Evolutionary conservation across 1,139 yeast genomes (phyloP).

Genomic region (Debaryomyces subglobosus): DNA sequence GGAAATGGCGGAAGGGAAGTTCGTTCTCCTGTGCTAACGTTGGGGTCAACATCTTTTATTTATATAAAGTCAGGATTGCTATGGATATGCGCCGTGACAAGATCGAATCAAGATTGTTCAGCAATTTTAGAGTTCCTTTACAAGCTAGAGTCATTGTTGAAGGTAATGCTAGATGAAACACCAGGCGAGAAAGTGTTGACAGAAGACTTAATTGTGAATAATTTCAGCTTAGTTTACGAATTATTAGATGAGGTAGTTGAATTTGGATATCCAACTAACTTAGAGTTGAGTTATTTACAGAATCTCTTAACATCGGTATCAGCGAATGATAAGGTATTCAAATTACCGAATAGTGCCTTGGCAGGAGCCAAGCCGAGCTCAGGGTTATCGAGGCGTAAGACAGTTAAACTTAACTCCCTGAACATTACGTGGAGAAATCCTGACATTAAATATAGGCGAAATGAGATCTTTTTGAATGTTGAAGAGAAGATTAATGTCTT

Average conservation of each 20-base stretch:
- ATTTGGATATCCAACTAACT: conserved; percentile 79
- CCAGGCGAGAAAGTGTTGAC: conserved; percentile 19
- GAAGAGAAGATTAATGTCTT: conserved; percentile 74
- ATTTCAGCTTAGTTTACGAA: conserved; percentile 73
- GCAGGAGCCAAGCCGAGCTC: conserved; percentile 10
- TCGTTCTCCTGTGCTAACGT: conserved; percentile 81
- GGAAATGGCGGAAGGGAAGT: conserved; percentile 30
- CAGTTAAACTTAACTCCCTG: conserved; percentile 10
- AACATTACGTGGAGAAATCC: conserved; percentile 66
- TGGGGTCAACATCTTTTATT: conserved; percentile 91
- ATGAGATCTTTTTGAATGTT: conserved; percentile 79
- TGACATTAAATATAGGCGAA: conserved; percentile 78
- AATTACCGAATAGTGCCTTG: conserved; percentile 18
- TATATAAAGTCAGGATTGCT: conserved; percentile 71
- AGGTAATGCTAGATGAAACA: conserved; percentile 21
- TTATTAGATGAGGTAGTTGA: conserved; percentile 76
- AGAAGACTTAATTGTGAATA: conserved; percentile 41
- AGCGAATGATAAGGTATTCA: conserved; percentile 28
- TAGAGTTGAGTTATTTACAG: conserved; percentile 53
- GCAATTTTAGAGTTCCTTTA: conserved; percentile 77
- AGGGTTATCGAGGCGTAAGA: conserved; percentile 11
- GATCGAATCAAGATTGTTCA: conserved; percentile 87
- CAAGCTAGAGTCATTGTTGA: conserved; percentile 54
- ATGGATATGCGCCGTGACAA: conserved; percentile 85
- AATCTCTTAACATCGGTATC: conserved; percentile 26